Evolutionary conservation across 2,329 filamentous ascomycete genomes (phyloP).

Genomic region (Xylaria hypoxylon): DNA sequence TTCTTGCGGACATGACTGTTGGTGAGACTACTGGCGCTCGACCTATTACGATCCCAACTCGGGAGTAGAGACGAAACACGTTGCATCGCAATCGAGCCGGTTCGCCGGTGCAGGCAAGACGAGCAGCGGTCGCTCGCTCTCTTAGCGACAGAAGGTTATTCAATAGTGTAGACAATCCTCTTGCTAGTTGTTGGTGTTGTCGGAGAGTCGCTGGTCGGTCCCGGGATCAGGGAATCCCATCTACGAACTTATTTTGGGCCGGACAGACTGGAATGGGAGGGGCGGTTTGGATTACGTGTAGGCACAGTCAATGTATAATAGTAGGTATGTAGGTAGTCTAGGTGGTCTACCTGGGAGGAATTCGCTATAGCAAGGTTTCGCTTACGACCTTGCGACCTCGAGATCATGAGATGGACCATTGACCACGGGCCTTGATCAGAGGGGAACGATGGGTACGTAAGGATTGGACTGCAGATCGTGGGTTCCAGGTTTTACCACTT

Average conservation of each 20-base stretch:
- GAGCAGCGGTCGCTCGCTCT: conserved; percentile 33
- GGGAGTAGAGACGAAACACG: conserved; percentile 61
- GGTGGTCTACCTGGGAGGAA: neutral
- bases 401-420: conserved; percentile 28
- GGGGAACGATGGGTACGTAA: conserved; percentile 30
- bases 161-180: conserved; percentile 6
- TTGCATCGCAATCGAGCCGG: conserved; percentile 54
- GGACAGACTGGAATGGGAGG: conserved; percentile 27
- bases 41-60: conserved; percentile 50
- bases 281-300: conserved; percentile 15
- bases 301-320: conserved; percentile 18
- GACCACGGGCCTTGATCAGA: conserved; percentile 35
- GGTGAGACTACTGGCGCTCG: conserved; percentile 54
- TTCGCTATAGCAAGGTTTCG: conserved; percentile 27
- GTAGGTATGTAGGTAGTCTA: conserved; percentile 1
- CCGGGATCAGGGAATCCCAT: conserved; percentile 25
- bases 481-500: too few species aligned
- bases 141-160: conserved; percentile 14
- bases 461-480: conserved; percentile 41
- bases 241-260: conserved; percentile 23
- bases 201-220: conserved; percentile 31
- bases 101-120: conserved; percentile 30
- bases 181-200: conserved; percentile 20
- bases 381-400: conserved; percentile 28
- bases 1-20: conserved; percentile 49